Percentiles rank a stretch among this genome's conserved stretches.
phyloP scores from a whole-genome alignment of 805 yeast genomes.

The Kodamaea fukazawae region DNA sequence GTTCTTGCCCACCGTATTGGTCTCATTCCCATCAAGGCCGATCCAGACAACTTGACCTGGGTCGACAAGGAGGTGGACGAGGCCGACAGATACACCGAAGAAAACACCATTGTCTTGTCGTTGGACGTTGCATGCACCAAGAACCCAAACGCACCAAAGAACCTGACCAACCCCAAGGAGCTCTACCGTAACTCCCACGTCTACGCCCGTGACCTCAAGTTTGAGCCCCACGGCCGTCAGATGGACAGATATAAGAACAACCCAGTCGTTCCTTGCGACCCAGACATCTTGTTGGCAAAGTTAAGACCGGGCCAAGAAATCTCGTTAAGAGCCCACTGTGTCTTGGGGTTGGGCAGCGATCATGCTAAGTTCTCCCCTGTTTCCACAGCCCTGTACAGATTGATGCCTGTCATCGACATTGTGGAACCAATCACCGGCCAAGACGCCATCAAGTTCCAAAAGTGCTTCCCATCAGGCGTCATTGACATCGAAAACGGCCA shows the following conservation, averaged over 20 bases:
- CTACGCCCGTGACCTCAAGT: constrained; percentile 84
- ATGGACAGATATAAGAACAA: constrained; percentile 60
- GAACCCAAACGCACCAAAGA: constrained; percentile 78
- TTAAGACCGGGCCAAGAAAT: constrained; percentile 97
- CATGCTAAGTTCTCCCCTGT: constrained; percentile 99
- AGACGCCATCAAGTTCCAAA: constrained; percentile 74
- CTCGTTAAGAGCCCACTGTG: constrained; percentile 82
- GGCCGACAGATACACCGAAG: constrained; percentile 71
- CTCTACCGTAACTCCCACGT: constrained; percentile 81
- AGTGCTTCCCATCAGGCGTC: constrained; percentile 93
- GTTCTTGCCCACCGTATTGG: constrained; percentile 96
- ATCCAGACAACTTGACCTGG: constrained; percentile 88
- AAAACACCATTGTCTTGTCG: constrained; percentile 82
- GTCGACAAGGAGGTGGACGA: constrained; percentile 63
- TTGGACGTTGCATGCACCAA: constrained; percentile 81
- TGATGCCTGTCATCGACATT: constrained; percentile 84
- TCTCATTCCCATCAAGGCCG: constrained; percentile 81
- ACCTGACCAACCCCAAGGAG: constrained; percentile 76
- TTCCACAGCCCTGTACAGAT: constrained; percentile 91
- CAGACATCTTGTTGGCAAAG: constrained; percentile 86
- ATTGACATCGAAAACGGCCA: constrained; percentile 68
- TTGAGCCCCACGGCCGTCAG: constrained; percentile 91
- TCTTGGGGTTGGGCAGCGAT: constrained; percentile 88
- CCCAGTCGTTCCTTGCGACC: constrained; percentile 78
- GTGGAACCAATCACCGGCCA: constrained; percentile 70